A percentile compares a stretch with the other conserved stretches of the same genome.
Evolutionary conservation across 1,284 basidiomycete genomes (phyloP).

Genomic region (Malassezia equina): DNA sequence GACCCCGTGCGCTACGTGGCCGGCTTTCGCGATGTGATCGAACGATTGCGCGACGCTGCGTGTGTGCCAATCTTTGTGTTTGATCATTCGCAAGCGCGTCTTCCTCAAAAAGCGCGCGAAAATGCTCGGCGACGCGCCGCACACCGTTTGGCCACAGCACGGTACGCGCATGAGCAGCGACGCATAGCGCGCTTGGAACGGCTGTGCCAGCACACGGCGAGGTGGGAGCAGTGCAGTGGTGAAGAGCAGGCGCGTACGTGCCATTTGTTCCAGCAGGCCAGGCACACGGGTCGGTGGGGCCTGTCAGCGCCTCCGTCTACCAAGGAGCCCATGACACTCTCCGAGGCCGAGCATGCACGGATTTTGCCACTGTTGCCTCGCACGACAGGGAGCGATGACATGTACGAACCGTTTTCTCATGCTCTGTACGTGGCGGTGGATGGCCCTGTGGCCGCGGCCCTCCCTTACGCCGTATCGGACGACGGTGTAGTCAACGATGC

Average conservation of each 20-base stretch:
- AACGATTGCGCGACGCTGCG: background rate
- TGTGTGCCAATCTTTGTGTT: conserved; percentile 15
- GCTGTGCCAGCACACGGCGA: background rate
- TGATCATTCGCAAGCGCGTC: conserved; percentile 8
- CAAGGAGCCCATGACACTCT: background rate
- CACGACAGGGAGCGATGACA: background rate
- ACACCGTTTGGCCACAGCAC: background rate
- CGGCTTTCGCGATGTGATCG: background rate
- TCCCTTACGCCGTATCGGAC: background rate
- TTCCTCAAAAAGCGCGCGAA: conserved; percentile 7
- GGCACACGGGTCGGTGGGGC: background rate
- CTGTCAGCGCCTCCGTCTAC: too few species aligned
- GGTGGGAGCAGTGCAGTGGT: background rate
- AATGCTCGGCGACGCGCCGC: background rate
- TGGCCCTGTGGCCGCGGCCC: background rate
- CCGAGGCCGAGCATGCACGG: background rate
- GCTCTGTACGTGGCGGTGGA: background rate
- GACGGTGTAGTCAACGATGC: background rate
- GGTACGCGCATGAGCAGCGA: background rate
- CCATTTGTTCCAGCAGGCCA: background rate
- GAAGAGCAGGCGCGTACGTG: background rate
- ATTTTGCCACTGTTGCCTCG: background rate
- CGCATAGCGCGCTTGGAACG: conserved; percentile 1
- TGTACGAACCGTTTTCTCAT: background rate
- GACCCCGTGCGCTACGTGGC: background rate